Conservation (phyloP, 2,329 filamentous ascomycete species). For the Nemania sp. region DNA sequence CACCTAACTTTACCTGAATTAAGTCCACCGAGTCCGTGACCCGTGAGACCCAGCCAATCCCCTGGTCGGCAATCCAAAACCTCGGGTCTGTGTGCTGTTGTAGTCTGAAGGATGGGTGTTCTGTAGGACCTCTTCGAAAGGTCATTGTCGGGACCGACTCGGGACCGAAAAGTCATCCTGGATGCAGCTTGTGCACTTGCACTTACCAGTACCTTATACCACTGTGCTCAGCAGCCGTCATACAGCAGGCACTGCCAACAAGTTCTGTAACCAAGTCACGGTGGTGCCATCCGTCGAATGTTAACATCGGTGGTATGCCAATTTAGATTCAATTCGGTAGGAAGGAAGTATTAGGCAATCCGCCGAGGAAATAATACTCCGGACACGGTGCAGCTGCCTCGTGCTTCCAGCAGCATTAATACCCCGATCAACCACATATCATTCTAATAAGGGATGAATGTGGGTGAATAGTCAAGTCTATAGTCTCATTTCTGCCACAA, state of each 20-base stretch:
- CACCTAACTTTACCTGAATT: no score
- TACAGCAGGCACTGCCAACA: neutral
- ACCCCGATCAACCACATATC: no score
- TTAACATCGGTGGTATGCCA: no score
- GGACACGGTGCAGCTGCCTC: no score
- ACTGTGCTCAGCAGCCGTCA: no score
- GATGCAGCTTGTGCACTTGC: constrained; percentile 8
- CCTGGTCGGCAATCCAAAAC: constrained; percentile 2
- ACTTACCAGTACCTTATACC: no score
- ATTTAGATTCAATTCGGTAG: no score
- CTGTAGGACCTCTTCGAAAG: neutral
- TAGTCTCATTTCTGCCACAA: constrained; percentile 5
- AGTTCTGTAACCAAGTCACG: neutral
- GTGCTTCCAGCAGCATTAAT: no score
- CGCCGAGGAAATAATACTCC: no score
- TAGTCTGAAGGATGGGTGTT: no score
- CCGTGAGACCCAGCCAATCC: neutral
- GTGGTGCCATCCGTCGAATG: neutral
- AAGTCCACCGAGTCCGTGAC: neutral
- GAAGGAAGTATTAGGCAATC: no score
- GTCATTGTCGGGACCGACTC: constrained; percentile 24
- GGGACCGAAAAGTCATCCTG: constrained; percentile 20
- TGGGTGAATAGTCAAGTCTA: neutral
- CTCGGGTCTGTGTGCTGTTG: constrained; percentile 5
- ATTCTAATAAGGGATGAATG: no score